Evolutionary conservation across 495 filamentous ascomycete species (phyloP), one percentile per base, ranked within the genome.

Genomic region (Tuber borchii): DNA sequence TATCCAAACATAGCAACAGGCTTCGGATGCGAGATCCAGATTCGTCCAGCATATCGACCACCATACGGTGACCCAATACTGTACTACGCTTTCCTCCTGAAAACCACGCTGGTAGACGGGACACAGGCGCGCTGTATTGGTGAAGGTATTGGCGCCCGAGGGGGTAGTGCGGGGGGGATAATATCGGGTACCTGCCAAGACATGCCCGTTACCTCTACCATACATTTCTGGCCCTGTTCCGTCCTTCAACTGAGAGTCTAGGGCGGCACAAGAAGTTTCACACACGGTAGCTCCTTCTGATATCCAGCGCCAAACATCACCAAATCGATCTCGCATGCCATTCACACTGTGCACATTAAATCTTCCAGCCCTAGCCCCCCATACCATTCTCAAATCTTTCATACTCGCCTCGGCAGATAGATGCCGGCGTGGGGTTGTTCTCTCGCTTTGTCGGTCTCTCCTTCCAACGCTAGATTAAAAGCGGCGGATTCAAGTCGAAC

Each of bases 241-340:
- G 14, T 19, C 26, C 26, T 34, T 65, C 12, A 65, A 65, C 56
- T 34, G 26, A n/a, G 56, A 34, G 56, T 65, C 31, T 65, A 34
- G 34, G 26, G 26, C 26, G 56, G 56, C 34, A 31, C 56, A 65
- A 65, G 56, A 65, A 65, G 31, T 31, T 65, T 65, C 56, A 65
- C 56, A 65, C 17, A 65, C 42, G 42, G 9, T 43, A 65, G 56
- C 56, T 65, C 56, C 2, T 31, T 34, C 12, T 61, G n/a, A 31
- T 61, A 34, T 65, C 56, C 26, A 65, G 56, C 56, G 56, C 56
- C 56, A 65, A 65, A 65, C 56, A 31, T 65, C 56, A 65, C 56
- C 56, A 16, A 26, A 65, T 65, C 56, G 56, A 65, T 65, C 56
- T 65, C 14, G 56, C 56, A 65, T 65, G 56, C 56, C 56, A 65